Evolutionary conservation across 176 grass and related monocot species (phyloP).

Genomic region (Microstegium vimineum): DNA sequence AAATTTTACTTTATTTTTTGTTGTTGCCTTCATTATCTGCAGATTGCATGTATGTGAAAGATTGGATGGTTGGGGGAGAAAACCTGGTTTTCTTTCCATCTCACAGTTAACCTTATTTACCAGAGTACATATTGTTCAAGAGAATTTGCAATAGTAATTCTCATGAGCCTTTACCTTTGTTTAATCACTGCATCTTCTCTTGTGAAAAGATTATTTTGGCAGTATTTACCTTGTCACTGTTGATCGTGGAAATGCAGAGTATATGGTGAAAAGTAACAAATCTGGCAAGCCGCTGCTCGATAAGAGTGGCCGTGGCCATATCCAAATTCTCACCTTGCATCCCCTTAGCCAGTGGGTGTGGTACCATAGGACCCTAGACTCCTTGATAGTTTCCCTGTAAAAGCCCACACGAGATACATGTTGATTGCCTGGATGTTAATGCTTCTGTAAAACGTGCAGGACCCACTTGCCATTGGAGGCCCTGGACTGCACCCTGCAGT

Average conservation of each 20-base stretch:
- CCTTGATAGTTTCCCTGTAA: too few species aligned
- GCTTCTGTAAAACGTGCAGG: too few species aligned
- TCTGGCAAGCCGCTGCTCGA: slow-evolving; percentile 52
- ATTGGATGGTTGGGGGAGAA: too few species aligned
- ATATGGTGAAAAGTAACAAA: slow-evolving; percentile 93
- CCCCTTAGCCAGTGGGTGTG: too few species aligned
- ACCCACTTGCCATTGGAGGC: slow-evolving; percentile 68
- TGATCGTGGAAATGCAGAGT: slow-evolving; percentile 85
- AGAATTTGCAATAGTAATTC: too few species aligned
- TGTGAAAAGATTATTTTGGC: slow-evolving; percentile 68
- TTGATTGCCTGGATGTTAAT: too few species aligned
- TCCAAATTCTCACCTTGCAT: slow-evolving; percentile 85
- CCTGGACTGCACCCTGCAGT: slow-evolving; percentile 46
- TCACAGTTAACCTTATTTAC: background rate
- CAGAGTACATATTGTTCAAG: too few species aligned
- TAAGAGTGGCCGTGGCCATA: slow-evolving; percentile 41
- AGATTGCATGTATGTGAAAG: background rate
- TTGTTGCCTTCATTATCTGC: background rate
- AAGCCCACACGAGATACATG: too few species aligned
- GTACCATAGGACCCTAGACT: too few species aligned
- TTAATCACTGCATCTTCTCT: background rate
- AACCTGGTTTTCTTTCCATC: too few species aligned
- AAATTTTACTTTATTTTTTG: background rate
- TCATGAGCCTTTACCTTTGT: background rate
- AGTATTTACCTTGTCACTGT: slow-evolving; percentile 90